Base-by-base conservation (phyloP, 352 stramenopile species). In the Phytophthora rubi region DNA sequence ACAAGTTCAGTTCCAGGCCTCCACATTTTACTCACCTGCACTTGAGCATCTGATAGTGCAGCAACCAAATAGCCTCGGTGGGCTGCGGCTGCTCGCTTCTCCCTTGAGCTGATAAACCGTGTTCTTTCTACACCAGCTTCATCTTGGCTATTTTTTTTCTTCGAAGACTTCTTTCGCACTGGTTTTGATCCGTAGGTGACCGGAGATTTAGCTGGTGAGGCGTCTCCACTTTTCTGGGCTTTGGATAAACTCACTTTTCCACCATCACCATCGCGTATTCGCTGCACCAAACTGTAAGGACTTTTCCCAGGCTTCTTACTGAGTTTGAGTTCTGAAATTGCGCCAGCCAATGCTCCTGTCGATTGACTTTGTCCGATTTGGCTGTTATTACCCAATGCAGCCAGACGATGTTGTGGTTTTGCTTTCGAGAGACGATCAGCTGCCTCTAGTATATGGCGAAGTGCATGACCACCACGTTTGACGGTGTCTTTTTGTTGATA, bases 361-460 rank as follows among this genome's bases (percentile, higher is more conserved):
- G 78, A 87, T 47, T 68, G 65, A 16, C 53, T 81, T 39, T 77
- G 73, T 4, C 73, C 73, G 42, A 88, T 76, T 15, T 67, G 59
- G 13, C 62, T 66, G 18, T 72, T 75, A 6, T 62, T 61, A 23
- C 75, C 73, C 23, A 92, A 71, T 6, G 81, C 76, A 13, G 60
- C 55, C 3, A 86, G 62, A 28, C 71, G 67, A 30, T 90, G 80
- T n/a, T 85, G 75, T 51, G 82, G 79, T 37, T 81, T 83, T 42
- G 72, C 77, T 53, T 79, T 68, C 2, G 73, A 70, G 0, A 93
- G 63, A 15, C 73, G 71, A 51, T 80, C 67, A 0, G 83, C 78
- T 33, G 82, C 89, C 35, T 90, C 87, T 28, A 95, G 63, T 71
- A 93, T 92, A 73, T 95, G 84, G 1, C 80, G 73, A n/a, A 95